Conservation (phyloP, 805 yeast genomes). For the Wickerhamiella parazyma region DNA sequence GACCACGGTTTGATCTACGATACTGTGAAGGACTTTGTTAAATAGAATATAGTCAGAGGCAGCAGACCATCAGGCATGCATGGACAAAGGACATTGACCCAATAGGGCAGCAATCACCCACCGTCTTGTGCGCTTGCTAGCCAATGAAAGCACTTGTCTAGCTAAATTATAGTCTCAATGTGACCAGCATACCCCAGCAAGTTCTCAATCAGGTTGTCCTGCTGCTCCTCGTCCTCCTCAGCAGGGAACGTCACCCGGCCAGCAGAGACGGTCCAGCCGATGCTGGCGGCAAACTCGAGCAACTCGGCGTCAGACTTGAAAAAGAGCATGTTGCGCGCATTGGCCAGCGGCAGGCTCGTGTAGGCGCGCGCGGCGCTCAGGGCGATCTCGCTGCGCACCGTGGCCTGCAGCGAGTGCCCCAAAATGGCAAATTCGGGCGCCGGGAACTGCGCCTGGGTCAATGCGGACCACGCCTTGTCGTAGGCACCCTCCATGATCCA, state of each 20-base stretch:
- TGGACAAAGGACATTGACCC: too few species aligned
- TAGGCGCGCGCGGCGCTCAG: constrained; percentile 71
- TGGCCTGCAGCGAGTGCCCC: constrained; percentile 57
- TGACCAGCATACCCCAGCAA: constrained; percentile 80
- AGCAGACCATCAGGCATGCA: too few species aligned
- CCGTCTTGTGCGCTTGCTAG: too few species aligned
- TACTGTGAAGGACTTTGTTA: constrained; percentile 14
- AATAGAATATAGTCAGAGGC: not conserved
- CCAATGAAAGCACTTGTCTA: too few species aligned
- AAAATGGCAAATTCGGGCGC: constrained; percentile 69
- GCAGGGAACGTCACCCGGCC: constrained; percentile 28
- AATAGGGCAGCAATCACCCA: too few species aligned
- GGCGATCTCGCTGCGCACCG: constrained; percentile 79
- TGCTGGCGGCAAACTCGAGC: constrained; percentile 37
- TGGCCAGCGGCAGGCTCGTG: constrained; percentile 58
- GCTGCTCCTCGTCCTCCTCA: constrained; percentile 28
- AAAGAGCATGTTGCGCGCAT: constrained; percentile 70
- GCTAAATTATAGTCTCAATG: constrained; percentile 75
- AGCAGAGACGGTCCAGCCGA: constrained; percentile 47
- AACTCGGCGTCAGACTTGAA: constrained; percentile 45
- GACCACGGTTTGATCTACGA: constrained; percentile 21
- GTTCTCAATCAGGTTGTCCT: constrained; percentile 42
- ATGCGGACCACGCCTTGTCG: constrained; percentile 74
- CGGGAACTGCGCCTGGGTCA: constrained; percentile 36
- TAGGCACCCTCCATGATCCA: constrained; percentile 96